These are phyloP conservation scores for Multifurca ochricompacta DNA, from an alignment of 768 basidiomycete genomes.

Conservation along the genomic window DNA sequence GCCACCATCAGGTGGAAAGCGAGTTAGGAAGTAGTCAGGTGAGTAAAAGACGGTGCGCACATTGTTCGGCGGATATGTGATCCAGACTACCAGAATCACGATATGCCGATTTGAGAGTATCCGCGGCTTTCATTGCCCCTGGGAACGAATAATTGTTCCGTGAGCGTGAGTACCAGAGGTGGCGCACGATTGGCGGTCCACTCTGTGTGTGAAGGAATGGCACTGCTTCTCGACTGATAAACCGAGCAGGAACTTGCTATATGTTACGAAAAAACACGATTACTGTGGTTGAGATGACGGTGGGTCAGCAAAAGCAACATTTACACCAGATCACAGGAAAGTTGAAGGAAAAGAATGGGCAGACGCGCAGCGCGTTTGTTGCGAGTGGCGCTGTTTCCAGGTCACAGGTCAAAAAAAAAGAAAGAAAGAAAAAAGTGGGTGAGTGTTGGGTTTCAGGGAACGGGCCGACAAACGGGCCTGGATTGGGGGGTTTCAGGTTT, in stretches of 20 bases:
- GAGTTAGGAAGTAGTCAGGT: background rate
- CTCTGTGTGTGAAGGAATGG: background rate
- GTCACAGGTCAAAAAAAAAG: too few relatives aligned
- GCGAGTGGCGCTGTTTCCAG: too few relatives aligned
- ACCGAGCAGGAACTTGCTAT: background rate
- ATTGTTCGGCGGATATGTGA: background rate
- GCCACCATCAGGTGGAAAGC: slow-evolving; percentile 6
- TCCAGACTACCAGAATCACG: slow-evolving; percentile 5
- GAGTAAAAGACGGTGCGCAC: slow-evolving; percentile 5
- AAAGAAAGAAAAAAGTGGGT: too few relatives aligned
- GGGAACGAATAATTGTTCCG: background rate
- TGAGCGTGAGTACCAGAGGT: background rate
- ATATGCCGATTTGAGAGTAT: background rate
- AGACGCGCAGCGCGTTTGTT: background rate
- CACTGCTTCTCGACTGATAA: background rate
- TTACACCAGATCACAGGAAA: background rate
- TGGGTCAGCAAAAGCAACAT: background rate
- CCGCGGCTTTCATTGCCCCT: slow-evolving; percentile 2
- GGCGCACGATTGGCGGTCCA: background rate
- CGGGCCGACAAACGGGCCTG: too few relatives aligned
- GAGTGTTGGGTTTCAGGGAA: too few relatives aligned
- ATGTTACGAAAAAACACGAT: background rate
- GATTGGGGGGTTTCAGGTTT: too few relatives aligned
- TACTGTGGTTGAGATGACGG: background rate
- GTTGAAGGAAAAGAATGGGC: background rate